Percentiles rank a stretch among this genome's conserved stretches.
phyloP scores from a whole-genome alignment of 2,329 filamentous ascomycete genomes.

The Mycocentrospora acerina region DNA sequence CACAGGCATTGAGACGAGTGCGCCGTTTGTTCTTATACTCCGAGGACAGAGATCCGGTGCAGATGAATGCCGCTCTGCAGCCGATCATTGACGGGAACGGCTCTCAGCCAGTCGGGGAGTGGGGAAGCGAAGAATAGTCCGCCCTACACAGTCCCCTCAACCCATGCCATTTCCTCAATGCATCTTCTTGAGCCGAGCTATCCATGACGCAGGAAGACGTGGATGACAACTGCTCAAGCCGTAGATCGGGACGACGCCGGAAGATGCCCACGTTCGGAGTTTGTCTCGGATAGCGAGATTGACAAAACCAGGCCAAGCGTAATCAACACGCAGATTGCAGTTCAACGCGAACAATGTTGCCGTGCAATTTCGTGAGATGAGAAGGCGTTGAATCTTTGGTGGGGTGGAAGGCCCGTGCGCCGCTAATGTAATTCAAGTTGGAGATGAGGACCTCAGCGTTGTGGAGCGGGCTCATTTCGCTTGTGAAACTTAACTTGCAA shows the following conservation, averaged over 20 bases:
- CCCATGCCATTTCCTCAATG: no score
- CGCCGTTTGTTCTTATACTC: no score
- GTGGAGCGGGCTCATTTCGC: conserved; percentile 42
- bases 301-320: conserved; percentile 7
- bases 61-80: no score
- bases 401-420: conserved; percentile 29
- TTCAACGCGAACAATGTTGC: conserved; percentile 34
- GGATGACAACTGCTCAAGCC: conserved; percentile 10
- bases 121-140: no score
- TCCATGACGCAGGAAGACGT: no score
- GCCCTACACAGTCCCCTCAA: no score
- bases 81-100: no score
- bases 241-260: conserved; percentile 12
- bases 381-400: conserved; percentile 20
- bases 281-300: conserved; percentile 16
- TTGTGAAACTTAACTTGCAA: conserved; percentile 12
- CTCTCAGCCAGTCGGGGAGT: no score
- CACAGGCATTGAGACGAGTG: no score
- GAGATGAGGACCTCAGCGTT: conserved; percentile 28
- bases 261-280: conserved; percentile 14
- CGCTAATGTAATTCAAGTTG: no score
- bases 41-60: no score
- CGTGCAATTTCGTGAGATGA: conserved; percentile 39
- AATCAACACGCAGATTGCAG: conserved; percentile 15
- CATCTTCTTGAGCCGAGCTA: no score